phyloP scores from a whole-genome alignment of 352 stramenopile species.

The Lagenidium giganteum region DNA sequence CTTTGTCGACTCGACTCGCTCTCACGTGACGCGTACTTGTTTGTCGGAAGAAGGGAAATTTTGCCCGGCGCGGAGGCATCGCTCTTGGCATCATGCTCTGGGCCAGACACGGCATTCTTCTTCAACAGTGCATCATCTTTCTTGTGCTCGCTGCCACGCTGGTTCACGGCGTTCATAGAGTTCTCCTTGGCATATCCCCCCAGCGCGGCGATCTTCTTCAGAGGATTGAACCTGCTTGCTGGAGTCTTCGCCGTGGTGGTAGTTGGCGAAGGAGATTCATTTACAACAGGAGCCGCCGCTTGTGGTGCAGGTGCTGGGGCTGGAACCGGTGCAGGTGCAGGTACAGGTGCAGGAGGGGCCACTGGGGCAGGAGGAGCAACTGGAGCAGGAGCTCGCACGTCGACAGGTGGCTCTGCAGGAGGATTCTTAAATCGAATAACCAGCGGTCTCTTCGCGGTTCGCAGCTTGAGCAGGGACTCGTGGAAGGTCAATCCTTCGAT shows the following conservation, averaged over 20 bases:
- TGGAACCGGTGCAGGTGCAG: slow-evolving; percentile 5
- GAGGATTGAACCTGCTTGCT: slow-evolving; percentile 18
- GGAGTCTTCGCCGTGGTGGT: slow-evolving; percentile 4
- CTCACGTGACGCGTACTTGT: not conserved
- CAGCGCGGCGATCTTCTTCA: slow-evolving; percentile 25
- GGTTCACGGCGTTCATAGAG: slow-evolving; percentile 21
- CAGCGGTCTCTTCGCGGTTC: slow-evolving; percentile 74
- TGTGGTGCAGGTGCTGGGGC: slow-evolving; percentile 1
- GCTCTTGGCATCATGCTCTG: not conserved
- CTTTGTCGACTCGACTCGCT: not conserved
- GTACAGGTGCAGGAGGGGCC: not conserved
- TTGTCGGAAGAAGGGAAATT: not conserved
- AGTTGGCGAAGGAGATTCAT: not conserved
- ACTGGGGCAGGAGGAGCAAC: not conserved
- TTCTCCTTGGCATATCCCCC: slow-evolving; percentile 25
- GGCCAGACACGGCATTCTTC: slow-evolving; percentile 13
- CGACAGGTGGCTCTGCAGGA: slow-evolving; percentile 33
- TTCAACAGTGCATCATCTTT: slow-evolving; percentile 12
- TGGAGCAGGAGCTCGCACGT: slow-evolving; percentile 5
- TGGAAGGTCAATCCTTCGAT: slow-evolving; percentile 74
- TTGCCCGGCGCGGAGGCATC: not conserved
- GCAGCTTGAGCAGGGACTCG: slow-evolving; percentile 77
- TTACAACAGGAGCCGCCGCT: not conserved
- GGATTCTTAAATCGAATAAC: slow-evolving; percentile 83
- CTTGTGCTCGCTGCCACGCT: slow-evolving; percentile 8